These are phyloP conservation scores for Cytospora piceicola DNA, from an alignment of 2,329 filamentous ascomycete genomes.

Conservation along the genomic window DNA sequence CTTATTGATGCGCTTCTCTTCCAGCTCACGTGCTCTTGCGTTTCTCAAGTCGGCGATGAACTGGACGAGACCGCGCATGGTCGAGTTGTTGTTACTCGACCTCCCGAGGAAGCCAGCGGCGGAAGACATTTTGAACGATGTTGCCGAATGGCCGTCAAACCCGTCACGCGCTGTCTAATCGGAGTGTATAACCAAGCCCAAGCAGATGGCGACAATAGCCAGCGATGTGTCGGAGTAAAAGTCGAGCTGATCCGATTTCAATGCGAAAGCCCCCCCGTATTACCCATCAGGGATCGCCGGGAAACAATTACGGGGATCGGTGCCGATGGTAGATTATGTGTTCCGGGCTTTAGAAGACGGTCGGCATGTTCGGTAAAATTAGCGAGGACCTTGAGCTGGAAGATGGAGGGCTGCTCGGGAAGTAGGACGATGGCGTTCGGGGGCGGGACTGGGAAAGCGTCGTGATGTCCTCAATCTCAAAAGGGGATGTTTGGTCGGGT, in stretches of 20 bases:
- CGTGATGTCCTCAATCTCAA: conserved; percentile 28
- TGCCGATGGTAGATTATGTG: conserved; percentile 5
- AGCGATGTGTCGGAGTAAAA: conserved; percentile 6
- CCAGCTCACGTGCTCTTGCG: conserved; percentile 89
- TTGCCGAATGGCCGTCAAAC: neutral
- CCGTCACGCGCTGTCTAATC: conserved; percentile 9
- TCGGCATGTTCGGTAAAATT: conserved; percentile 21
- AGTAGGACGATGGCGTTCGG: neutral
- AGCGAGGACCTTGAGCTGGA: neutral
- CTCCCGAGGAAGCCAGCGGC: conserved; percentile 67
- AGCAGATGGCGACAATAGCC: neutral
- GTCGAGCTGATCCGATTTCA: conserved; percentile 27
- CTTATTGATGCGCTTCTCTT: conserved; percentile 99
- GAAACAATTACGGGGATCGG: conserved; percentile 2
- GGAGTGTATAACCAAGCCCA: neutral
- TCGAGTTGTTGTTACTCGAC: conserved; percentile 66
- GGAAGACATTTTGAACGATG: conserved; percentile 52
- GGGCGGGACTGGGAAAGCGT: conserved; percentile 1
- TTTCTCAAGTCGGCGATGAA: conserved; percentile 98
- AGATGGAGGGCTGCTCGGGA: neutral
- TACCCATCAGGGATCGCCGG: conserved; percentile 28
- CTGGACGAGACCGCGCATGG: conserved; percentile 86
- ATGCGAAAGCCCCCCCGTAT: conserved; percentile 20
- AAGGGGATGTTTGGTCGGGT: conserved; percentile 26
- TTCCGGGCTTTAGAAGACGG: conserved; percentile 18